Evolutionary conservation across 768 basidiomycete genomes (phyloP).

Genomic region (Termitomyces sp.): DNA sequence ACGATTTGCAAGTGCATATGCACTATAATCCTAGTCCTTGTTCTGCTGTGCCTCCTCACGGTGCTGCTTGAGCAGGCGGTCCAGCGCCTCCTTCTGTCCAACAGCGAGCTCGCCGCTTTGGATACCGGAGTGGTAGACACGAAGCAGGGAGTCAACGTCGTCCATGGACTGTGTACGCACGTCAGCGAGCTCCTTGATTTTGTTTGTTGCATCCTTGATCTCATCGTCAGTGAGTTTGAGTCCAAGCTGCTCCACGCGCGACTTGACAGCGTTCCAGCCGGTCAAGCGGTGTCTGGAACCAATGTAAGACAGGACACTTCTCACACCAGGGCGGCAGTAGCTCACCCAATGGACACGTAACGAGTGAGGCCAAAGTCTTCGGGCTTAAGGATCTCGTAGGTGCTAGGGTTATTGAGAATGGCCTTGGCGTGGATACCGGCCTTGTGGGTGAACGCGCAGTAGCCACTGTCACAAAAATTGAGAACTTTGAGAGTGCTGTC

Average conservation of each 20-base stretch:
- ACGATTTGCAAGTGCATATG: background rate
- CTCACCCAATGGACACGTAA: conserved; percentile 94
- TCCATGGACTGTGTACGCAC: conserved; percentile 99
- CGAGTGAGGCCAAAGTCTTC: conserved; percentile 97
- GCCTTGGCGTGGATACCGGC: conserved; percentile 99
- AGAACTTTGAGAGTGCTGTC: background rate
- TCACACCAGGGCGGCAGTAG: background rate
- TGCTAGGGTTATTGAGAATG: conserved; percentile 98
- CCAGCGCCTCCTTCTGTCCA: conserved; percentile 90
- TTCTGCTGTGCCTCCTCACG: conserved; percentile 23
- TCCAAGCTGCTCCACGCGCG: conserved; percentile 95
- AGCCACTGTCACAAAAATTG: conserved; percentile 55
- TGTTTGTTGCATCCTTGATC: conserved; percentile 97
- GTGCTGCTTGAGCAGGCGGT: conserved; percentile 80
- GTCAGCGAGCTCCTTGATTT: conserved; percentile 99
- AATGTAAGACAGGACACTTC: background rate
- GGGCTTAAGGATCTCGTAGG: conserved; percentile 98
- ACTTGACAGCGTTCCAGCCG: conserved; percentile 99
- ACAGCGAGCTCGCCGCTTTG: conserved; percentile 87
- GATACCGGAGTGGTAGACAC: conserved; percentile 93
- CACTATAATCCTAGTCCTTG: background rate
- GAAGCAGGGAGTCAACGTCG: conserved; percentile 94
- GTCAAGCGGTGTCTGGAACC: conserved; percentile 78
- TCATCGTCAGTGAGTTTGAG: conserved; percentile 87
- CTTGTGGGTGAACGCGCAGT: conserved; percentile 99